Evolutionary conservation across 495 filamentous ascomycete genomes (phyloP).

Genomic region (Rostrohypoxylon terebratum): DNA sequence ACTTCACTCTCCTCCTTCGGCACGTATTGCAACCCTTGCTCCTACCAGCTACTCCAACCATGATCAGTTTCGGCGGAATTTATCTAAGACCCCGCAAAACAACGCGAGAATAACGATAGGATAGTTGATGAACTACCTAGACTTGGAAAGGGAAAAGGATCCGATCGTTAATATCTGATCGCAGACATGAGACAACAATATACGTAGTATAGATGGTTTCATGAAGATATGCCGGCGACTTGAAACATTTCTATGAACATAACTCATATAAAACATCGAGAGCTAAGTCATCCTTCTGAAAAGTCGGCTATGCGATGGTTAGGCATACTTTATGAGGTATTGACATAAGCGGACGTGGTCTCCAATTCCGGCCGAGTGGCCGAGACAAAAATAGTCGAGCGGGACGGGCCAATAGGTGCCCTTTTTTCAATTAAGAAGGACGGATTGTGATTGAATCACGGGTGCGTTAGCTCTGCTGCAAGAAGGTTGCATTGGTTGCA

Average conservation of each 20-base stretch:
- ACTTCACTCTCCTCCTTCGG: slow-evolving; percentile 46
- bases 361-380: slow-evolving; percentile 33
- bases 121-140: neutral
- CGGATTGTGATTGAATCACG: slow-evolving; percentile 29
- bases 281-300: slow-evolving; percentile 16
- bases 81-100: neutral
- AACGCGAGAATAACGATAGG: neutral
- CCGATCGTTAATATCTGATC: neutral
- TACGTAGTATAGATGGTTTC: slow-evolving; percentile 12
- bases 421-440: slow-evolving; percentile 22
- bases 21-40: slow-evolving; percentile 53
- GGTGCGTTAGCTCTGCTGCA: slow-evolving; percentile 30
- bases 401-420: slow-evolving; percentile 13
- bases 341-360: slow-evolving; percentile 21
- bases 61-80: slow-evolving; percentile 14
- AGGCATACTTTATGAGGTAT: slow-evolving; percentile 28
- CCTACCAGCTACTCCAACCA: slow-evolving; percentile 49
- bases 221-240: neutral
- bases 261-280: slow-evolving; percentile 24
- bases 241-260: slow-evolving; percentile 13
- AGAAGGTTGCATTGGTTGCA: slow-evolving; percentile 35
- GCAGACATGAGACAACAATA: slow-evolving; percentile 2
- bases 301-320: slow-evolving; percentile 19
- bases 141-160: neutral
- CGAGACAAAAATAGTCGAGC: slow-evolving; percentile 41